Evolutionary conservation across 2,329 filamentous ascomycete species (phyloP).

Genomic region (Claviceps purpurea): DNA sequence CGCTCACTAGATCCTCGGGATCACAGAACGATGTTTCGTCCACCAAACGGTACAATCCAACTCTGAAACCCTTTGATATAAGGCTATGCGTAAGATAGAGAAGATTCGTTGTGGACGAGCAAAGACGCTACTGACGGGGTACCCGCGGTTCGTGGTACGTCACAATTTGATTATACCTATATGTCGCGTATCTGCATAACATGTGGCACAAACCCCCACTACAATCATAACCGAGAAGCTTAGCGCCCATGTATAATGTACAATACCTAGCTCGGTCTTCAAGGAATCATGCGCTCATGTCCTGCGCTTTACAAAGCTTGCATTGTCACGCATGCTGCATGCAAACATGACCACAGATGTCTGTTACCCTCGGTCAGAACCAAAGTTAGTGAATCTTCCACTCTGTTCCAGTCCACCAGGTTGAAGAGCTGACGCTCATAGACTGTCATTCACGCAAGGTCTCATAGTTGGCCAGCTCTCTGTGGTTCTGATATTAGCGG

Average conservation of each 20-base stretch:
- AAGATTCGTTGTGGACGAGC: too few species aligned
- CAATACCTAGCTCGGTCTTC: too few species aligned
- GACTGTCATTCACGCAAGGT: conserved; percentile 84
- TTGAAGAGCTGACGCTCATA: neutral
- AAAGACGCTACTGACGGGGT: neutral
- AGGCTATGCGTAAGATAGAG: neutral
- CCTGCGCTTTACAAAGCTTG: too few species aligned
- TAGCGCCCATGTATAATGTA: too few species aligned
- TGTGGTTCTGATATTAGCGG: conserved; percentile 77
- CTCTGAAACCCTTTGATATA: neutral
- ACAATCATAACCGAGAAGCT: neutral
- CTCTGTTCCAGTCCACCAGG: neutral
- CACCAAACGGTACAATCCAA: neutral
- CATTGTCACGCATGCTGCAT: neutral
- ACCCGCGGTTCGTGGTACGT: neutral
- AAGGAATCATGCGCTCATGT: too few species aligned
- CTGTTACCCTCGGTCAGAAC: conserved; percentile 30
- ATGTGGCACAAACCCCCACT: neutral
- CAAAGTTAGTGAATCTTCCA: conserved; percentile 28
- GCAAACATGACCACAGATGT: conserved; percentile 25
- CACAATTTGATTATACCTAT: neutral
- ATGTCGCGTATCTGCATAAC: conserved; percentile 2
- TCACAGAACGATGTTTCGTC: neutral
- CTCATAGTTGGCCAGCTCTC: conserved; percentile 88
- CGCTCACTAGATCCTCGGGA: neutral